phyloP scores from a whole-genome alignment of 169 alveolate genomes.

The Eimeria tenella region DNA sequence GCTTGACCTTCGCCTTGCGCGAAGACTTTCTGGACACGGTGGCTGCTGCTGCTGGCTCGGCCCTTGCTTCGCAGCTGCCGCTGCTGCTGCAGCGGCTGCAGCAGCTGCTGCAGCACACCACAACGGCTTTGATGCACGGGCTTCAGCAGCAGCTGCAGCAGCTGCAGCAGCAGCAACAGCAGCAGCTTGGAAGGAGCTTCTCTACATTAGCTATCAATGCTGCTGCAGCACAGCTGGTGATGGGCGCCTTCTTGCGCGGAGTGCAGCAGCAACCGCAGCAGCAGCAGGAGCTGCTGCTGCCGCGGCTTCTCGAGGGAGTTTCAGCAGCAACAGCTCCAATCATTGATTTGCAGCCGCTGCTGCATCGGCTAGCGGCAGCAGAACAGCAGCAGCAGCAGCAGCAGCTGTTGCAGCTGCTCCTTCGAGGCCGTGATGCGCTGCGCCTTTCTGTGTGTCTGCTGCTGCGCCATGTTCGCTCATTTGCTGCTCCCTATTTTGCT shows the following conservation, averaged over 20 bases:
- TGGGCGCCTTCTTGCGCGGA: conserved; percentile 17
- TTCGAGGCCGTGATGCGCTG: background rate
- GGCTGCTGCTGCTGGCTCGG: background rate
- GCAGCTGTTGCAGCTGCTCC: conserved; percentile 26
- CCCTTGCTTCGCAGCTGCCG: conserved; percentile 48
- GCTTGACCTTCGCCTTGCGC: background rate
- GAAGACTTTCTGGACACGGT: background rate
- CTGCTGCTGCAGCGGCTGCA: conserved; percentile 36
- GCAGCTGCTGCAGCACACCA: conserved; percentile 9
- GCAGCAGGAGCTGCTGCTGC: conserved; percentile 32
- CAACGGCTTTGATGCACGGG: background rate
- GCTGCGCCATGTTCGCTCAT: conserved; percentile 49
- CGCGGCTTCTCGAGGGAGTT: background rate
- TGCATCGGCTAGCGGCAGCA: background rate
- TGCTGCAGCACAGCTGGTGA: conserved; percentile 10
- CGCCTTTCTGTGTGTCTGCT: conserved; percentile 29
- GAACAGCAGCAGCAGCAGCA: conserved; percentile 19
- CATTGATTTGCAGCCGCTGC: conserved; percentile 35
- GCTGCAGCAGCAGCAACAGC: conserved; percentile 31
- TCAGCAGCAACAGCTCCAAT: background rate
- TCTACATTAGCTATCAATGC: background rate
- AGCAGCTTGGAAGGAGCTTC: background rate
- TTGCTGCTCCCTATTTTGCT: conserved; percentile 28
- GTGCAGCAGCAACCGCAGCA: conserved; percentile 6
- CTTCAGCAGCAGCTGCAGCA: conserved; percentile 19